Base-by-base conservation (phyloP, 257 asterid species). In the Fraxinus anomala region DNA sequence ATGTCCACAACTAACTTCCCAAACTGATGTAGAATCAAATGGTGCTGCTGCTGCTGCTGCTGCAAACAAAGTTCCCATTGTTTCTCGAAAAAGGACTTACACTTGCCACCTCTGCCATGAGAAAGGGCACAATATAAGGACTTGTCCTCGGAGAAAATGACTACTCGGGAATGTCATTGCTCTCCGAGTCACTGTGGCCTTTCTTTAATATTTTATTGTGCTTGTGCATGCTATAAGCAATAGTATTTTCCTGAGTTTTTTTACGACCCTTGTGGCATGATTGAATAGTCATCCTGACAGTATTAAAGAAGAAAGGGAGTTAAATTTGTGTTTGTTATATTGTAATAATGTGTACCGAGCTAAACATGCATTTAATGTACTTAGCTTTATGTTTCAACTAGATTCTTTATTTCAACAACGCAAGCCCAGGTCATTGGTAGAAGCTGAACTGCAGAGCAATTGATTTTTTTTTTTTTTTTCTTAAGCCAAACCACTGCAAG, bases 121-220 rank as follows among this genome's bases (percentile, higher is more conserved):
- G 28, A 79, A 83, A 80, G 96, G 95, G 70, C 95, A 91, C 81
- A 92, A 86, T 68, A 76, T 36, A 68, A 84, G 92, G 87, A 91
- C 90, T 63, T 93, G 94, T 79, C 88, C 89, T 21, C 87, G 24
- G 16, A 84, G 74, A 80, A 85, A 82, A 63, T 69, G 81, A 75
- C 78, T 33, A 76, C 66, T 44, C 26, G 31, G 37, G 42, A 69
- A 79, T 77, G 59, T 30, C 42, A 28, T 42, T 14, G 63, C 47
- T 56, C 56, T 31, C 37, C 56, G 7, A 17, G 65, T 19, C 2
- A 54, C 12, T n/a, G 13, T 56, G 26, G 30, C 66, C 28, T 26
- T 10, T 42, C 21, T 69, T 70, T 17, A 28, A 17, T 5, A 37
- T 14, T 26, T 44, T 68, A 26, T 68, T 26, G 36, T 68, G 56